These are phyloP conservation scores for Henningerozyma blattae DNA, from an alignment of 805 yeast species.

Conservation along the genomic window DNA sequence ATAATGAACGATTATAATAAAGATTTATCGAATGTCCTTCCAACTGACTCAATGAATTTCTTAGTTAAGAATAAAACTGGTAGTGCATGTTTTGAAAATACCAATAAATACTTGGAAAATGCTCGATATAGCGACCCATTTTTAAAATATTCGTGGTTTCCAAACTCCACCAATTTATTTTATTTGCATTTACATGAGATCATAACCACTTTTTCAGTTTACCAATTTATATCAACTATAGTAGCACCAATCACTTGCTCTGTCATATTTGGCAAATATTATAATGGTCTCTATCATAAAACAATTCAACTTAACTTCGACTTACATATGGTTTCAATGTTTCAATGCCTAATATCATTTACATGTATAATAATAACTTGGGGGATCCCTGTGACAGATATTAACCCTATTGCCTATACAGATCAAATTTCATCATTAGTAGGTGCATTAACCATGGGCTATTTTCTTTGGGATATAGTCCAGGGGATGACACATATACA, in stretches of 20 bases:
- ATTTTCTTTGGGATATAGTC: slow-evolving; percentile 77
- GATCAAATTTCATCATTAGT: slow-evolving; percentile 67
- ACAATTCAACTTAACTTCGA: slow-evolving; percentile 62
- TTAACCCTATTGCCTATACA: slow-evolving; percentile 53
- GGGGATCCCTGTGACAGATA: slow-evolving; percentile 32
- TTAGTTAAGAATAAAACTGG: no score
- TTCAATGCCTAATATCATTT: slow-evolving; percentile 63
- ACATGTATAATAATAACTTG: slow-evolving; percentile 46
- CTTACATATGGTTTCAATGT: slow-evolving; percentile 77
- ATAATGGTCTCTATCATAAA: slow-evolving; percentile 31
- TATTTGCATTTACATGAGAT: slow-evolving; percentile 65
- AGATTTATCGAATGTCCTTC: no score
- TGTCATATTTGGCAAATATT: slow-evolving; percentile 37
- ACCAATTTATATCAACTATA: slow-evolving; percentile 37
- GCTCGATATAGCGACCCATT: no score
- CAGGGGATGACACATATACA: slow-evolving; percentile 52
- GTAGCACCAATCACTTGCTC: slow-evolving; percentile 41
- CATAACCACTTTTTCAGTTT: slow-evolving; percentile 44
- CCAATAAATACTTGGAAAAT: no score
- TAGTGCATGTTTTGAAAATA: no score
- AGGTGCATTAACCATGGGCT: slow-evolving; percentile 61
- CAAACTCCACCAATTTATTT: slow-evolving; percentile 29
- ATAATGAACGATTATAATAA: no score
- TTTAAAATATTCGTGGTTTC: slow-evolving; percentile 5
- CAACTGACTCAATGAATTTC: no score